Evolutionary conservation across 371 early-diverging fungal species (phyloP), one percentile per base, ranked within the genome.

Genomic region (Actinomortierella wolfii): DNA sequence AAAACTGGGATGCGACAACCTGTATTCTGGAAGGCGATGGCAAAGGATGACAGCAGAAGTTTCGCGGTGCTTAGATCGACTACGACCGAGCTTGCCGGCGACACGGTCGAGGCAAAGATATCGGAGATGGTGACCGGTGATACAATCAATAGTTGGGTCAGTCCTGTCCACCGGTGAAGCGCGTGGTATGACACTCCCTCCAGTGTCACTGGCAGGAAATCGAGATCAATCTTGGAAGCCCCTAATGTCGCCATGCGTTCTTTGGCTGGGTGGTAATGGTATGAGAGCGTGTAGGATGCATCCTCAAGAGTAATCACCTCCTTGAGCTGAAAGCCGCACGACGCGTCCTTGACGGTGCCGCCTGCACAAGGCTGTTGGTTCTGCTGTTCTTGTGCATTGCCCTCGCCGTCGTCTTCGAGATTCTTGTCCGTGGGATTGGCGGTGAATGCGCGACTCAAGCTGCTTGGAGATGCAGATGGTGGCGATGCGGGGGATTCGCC

Each of bases 1-100:
- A 93, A 94, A 5, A 86, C 83, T 9, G 94, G 93, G 18, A 93
- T 68, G n/a, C 61, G 74, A 67, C 94, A 94, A 4, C 79, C 83
- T 3, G 83, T 85, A 61, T 90, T 91, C 51, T 87, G 86, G 51
- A 91, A 81, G 0, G 94, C 93, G 41, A 92, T 82, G n/a, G 86
- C 81, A 62, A 92, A 86, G 0, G 92, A 85, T 0, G 92, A 91
- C 24, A 89, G 51, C 21, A 94, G 63, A 1, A 83, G 65, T 51
- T 91, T 92, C 21, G 91, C 85, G 8, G 86, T 87, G 42, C 81
- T 78, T 5, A 86, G 63, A 54, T 90, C 90, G 14, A 89, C 78
- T 17, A 75, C 68, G 56, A 63, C 83, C 25, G 69, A 78, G 49
- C 57, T 39, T 17, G 34, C 11, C 34, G 34, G 4, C 7, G 59